These are phyloP conservation scores for Vicia villosa DNA, from an alignment of 306 rosid species.

Conservation along the genomic window DNA sequence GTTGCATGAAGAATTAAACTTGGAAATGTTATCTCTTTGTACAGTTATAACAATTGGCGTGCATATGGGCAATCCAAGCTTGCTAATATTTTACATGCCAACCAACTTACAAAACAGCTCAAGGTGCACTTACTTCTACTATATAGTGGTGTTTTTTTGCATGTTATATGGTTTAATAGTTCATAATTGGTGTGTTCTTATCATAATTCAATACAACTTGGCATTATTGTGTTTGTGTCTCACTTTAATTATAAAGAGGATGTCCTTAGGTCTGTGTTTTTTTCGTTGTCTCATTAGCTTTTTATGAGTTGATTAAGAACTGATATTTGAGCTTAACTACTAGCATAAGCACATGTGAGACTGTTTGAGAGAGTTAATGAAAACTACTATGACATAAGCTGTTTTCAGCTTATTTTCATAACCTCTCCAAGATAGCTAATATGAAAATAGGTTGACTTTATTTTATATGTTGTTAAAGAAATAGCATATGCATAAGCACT, in stretches of 20 bases:
- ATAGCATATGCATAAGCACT: no score
- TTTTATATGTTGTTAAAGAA: no score
- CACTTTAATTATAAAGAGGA: background rate
- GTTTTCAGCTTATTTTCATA: background rate
- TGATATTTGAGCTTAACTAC: background rate
- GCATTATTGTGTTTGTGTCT: constrained; percentile 1
- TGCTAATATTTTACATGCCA: constrained; percentile 83
- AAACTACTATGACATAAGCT: background rate
- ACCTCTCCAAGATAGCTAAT: background rate
- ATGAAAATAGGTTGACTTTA: no score
- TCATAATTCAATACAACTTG: background rate
- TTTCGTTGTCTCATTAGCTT: constrained; percentile 20
- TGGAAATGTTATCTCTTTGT: constrained; percentile 15
- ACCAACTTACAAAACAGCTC: constrained; percentile 66
- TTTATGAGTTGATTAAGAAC: constrained; percentile 13
- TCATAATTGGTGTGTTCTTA: background rate
- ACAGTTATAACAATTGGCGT: constrained; percentile 62
- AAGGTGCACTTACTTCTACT: constrained; percentile 53
- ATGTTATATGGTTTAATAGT: constrained; percentile 18
- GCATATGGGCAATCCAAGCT: constrained; percentile 97
- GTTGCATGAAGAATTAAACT: constrained; percentile 13
- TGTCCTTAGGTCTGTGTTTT: constrained; percentile 19
- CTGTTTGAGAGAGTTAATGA: background rate
- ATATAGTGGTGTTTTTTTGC: constrained; percentile 19
- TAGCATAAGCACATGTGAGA: no score